A percentile compares a stretch with the other conserved stretches of the same genome.
phyloP scores from a whole-genome alignment of 768 basidiomycete genomes.

The Dentipellis sp. region DNA sequence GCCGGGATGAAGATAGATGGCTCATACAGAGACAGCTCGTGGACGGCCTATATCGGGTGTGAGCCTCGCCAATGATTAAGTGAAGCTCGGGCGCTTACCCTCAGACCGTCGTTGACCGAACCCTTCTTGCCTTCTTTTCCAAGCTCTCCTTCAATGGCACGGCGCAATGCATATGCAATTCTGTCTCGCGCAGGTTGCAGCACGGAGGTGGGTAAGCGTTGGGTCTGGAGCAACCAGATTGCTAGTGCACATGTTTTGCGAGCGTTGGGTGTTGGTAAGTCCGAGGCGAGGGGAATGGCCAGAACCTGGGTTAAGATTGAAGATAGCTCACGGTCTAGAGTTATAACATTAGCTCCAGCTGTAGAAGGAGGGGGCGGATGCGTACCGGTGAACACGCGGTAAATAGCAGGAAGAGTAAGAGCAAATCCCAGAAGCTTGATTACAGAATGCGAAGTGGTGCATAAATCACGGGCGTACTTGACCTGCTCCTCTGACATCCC shows the following conservation, averaged over 20 bases:
- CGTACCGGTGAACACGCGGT: conserved; percentile 54
- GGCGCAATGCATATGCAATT: conserved; percentile 61
- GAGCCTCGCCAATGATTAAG: neutral
- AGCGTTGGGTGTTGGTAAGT: conserved; percentile 72
- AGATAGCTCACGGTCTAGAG: conserved; percentile 47
- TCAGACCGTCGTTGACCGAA: conserved; percentile 66
- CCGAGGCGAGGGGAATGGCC: conserved; percentile 60
- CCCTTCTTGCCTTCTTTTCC: conserved; percentile 90
- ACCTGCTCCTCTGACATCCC: conserved; percentile 74
- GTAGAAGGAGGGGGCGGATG: conserved; percentile 4
- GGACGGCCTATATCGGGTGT: conserved; percentile 45
- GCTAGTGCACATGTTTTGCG: conserved; percentile 79
- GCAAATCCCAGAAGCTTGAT: conserved; percentile 54
- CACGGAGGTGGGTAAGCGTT: conserved; percentile 55
- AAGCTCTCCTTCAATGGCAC: conserved; percentile 75
- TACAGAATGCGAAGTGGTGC: conserved; percentile 61
- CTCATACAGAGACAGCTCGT: conserved; percentile 55
- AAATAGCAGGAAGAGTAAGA: conserved; percentile 51
- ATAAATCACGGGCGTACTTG: conserved; percentile 73
- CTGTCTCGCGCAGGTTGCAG: conserved; percentile 54
- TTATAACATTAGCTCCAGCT: conserved; percentile 4
- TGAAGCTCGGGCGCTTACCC: conserved; percentile 35
- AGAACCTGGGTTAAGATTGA: conserved; percentile 54
- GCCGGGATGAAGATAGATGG: conserved; percentile 62
- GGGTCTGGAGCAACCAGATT: conserved; percentile 65